Conservation (phyloP, 208 protist genomes). For the Acanthamoeba culbertsoni region DNA sequence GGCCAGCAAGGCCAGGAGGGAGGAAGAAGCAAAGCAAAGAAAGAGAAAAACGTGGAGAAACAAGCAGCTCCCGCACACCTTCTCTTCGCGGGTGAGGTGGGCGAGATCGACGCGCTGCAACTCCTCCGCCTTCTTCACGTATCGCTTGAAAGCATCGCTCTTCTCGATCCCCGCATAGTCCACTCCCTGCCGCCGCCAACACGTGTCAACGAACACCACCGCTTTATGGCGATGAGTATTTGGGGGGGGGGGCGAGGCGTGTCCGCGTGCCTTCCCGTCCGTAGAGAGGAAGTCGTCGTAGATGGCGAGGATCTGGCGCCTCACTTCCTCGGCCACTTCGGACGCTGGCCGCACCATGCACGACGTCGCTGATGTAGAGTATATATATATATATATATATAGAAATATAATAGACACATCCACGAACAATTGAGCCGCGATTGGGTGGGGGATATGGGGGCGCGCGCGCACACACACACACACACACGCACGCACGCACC, state of each 20-base stretch:
- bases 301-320: neutral
- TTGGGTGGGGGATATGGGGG: too few species aligned
- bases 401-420: neutral
- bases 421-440: neutral
- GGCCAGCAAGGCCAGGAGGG: too few species aligned
- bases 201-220: neutral
- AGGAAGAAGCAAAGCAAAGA: neutral
- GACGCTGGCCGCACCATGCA: neutral
- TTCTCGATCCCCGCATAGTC: neutral
- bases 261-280: neutral
- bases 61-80: neutral
- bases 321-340: neutral
- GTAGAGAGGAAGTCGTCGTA: neutral
- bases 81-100: neutral
- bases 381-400: neutral
- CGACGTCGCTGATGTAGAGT: neutral
- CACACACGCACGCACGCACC: too few species aligned
- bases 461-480: too few species aligned
- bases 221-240: neutral
- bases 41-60: neutral
- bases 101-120: neutral
- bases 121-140: neutral
- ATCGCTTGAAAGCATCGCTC: neutral
- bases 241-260: neutral
- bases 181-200: neutral